Conservation (phyloP, 2,329 filamentous ascomycete genomes). For the Didymosphaeria variabile region DNA sequence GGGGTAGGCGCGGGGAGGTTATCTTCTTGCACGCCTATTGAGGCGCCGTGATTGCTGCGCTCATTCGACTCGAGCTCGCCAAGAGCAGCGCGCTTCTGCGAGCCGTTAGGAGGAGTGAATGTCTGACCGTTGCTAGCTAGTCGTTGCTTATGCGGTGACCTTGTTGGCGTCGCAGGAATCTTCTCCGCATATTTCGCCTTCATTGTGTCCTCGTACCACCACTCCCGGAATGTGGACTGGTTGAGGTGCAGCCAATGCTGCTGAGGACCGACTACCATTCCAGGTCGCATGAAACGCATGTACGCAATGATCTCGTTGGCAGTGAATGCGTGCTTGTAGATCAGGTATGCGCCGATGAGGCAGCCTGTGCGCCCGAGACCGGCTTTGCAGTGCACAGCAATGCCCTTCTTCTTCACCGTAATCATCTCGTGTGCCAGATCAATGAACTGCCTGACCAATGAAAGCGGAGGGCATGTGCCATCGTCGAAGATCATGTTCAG, state of each 20-base stretch:
- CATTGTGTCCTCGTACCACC: conserved; percentile 84
- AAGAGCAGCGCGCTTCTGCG: conserved; percentile 81
- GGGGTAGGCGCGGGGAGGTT: conserved; percentile 95
- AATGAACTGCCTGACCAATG: conserved; percentile 93
- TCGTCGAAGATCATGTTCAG: conserved; percentile 99
- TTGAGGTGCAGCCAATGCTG: conserved; percentile 99
- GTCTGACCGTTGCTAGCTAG: conserved; percentile 72
- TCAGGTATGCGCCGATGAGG: conserved; percentile 95
- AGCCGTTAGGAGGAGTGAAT: conserved; percentile 85
- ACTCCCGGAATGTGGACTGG: conserved; percentile 96
- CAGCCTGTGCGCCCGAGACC: conserved; percentile 95
- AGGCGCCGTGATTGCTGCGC: conserved; percentile 54
- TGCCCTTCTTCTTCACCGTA: conserved; percentile 86
- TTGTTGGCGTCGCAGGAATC: conserved; percentile 66
- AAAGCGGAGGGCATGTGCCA: conserved; percentile 89
- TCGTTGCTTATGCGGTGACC: conserved; percentile 57
- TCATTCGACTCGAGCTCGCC: conserved; percentile 91
- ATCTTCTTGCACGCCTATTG: conserved; percentile 79
- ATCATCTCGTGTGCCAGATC: conserved; percentile 95
- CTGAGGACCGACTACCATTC: conserved; percentile 98
- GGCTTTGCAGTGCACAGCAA: conserved; percentile 98
- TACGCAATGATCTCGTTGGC: conserved; percentile 97
- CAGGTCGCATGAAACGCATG: conserved; percentile 98
- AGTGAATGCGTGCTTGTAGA: conserved; percentile 96
- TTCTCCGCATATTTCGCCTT: conserved; percentile 80